phyloP scores from a whole-genome alignment of 495 filamentous ascomycete species.

The Penicillium maclennaniae region DNA sequence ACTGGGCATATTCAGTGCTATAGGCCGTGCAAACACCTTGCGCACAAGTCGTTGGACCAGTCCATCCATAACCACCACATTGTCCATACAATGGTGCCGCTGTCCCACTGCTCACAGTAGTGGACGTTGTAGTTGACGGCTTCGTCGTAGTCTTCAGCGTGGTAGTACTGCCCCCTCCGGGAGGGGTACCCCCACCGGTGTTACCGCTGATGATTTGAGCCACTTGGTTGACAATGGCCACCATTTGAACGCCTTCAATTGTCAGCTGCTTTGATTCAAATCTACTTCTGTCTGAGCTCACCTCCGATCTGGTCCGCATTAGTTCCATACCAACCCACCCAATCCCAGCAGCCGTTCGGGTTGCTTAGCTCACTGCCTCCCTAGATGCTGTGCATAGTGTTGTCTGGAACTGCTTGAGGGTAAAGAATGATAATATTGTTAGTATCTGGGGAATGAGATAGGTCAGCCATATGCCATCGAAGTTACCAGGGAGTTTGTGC shows the following conservation, averaged over 20 bases:
- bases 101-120: neutral
- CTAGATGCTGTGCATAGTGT: slow-evolving; percentile 10
- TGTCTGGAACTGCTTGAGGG: slow-evolving; percentile 12
- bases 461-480: neutral
- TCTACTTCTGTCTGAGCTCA: neutral
- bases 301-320: slow-evolving; percentile 15
- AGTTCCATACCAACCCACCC: slow-evolving; percentile 12
- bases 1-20: neutral
- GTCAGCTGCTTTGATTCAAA: neutral
- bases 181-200: neutral
- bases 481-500: neutral
- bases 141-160: neutral
- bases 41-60: slow-evolving; percentile 2
- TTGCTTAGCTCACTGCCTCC: slow-evolving; percentile 6
- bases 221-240: slow-evolving; percentile 14
- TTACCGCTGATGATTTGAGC: slow-evolving; percentile 10
- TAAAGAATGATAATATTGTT: slow-evolving; percentile 16
- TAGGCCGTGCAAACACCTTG: slow-evolving; percentile 6
- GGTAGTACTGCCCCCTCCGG: neutral
- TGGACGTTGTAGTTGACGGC: neutral
- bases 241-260: slow-evolving; percentile 12
- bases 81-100: slow-evolving; percentile 3
- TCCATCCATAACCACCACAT: slow-evolving; percentile 4
- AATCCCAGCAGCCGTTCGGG: slow-evolving; percentile 16
- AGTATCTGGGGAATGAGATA: slow-evolving; percentile 2